Conservation (phyloP, 2,329 filamentous ascomycete species). For the Neonectria ditissima region DNA sequence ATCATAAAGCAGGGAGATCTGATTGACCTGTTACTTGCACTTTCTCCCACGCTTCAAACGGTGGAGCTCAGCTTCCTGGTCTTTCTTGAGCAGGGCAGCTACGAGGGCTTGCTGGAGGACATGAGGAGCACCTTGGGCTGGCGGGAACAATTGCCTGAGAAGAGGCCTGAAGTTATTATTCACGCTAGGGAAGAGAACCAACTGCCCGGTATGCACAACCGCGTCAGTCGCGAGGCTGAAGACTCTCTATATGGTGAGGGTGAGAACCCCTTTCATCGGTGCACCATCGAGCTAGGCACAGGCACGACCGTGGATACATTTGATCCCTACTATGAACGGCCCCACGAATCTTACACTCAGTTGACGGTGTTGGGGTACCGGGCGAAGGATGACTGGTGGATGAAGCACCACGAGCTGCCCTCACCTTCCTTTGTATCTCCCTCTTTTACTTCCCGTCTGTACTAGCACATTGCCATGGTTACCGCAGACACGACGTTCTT, state of each 20-base stretch:
- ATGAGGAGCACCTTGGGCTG: constrained; percentile 19
- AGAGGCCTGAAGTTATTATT: constrained; percentile 15
- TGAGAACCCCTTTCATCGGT: constrained; percentile 18
- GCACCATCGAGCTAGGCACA: not conserved
- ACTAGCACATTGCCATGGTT: too few species aligned
- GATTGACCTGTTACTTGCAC: constrained; percentile 17
- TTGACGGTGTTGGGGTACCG: constrained; percentile 9
- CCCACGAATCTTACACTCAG: not conserved
- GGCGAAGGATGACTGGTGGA: constrained; percentile 8
- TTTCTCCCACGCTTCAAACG: not conserved
- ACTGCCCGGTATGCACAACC: not conserved
- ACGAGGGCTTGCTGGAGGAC: constrained; percentile 15
- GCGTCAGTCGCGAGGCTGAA: not conserved
- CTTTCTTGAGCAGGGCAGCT: not conserved
- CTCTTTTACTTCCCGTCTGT: too few species aligned
- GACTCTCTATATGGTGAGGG: constrained; percentile 8
- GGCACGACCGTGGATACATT: constrained; percentile 18
- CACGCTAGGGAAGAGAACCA: not conserved
- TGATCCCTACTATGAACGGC: constrained; percentile 23
- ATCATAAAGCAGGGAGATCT: constrained; percentile 46
- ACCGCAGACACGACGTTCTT: too few species aligned
- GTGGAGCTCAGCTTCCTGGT: not conserved
- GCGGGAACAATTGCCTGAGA: not conserved
- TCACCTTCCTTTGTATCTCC: too few species aligned
- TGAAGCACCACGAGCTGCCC: too few species aligned